These are phyloP conservation scores for Cucumis cinereus DNA, from an alignment of 306 rosid genomes.

Conservation along the genomic window DNA sequence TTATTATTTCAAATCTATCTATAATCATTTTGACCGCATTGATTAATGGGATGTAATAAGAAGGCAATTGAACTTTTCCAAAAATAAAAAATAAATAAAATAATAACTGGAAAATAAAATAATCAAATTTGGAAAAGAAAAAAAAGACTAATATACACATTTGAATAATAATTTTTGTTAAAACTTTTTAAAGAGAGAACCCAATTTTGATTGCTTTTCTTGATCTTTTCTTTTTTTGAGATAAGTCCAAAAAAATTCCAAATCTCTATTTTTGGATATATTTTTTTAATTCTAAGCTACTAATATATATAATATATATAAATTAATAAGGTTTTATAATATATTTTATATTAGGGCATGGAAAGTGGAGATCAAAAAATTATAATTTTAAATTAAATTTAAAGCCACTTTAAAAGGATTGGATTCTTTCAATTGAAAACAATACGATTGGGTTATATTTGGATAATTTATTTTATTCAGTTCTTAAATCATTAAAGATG, in stretches of 20 bases:
- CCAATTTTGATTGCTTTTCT: no score
- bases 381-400: background rate
- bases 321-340: background rate
- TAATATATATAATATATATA: no score
- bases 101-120: no score
- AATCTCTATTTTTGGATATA: background rate
- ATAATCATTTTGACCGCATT: background rate
- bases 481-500: background rate
- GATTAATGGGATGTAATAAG: background rate
- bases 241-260: background rate
- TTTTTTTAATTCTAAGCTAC: background rate
- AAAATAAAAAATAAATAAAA: no score
- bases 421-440: background rate
- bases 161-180: no score
- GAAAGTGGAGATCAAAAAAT: background rate
- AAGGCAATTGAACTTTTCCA: no score
- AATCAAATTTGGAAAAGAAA: no score
- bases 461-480: conserved; percentile 1
- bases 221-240: background rate
- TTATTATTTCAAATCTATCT: background rate
- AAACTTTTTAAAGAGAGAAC: no score
- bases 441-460: background rate
- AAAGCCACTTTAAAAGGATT: background rate
- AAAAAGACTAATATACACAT: no score
- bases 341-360: background rate